Conservation (phyloP, 2,329 filamentous ascomycete species). For the Aspergillus candidus region DNA sequence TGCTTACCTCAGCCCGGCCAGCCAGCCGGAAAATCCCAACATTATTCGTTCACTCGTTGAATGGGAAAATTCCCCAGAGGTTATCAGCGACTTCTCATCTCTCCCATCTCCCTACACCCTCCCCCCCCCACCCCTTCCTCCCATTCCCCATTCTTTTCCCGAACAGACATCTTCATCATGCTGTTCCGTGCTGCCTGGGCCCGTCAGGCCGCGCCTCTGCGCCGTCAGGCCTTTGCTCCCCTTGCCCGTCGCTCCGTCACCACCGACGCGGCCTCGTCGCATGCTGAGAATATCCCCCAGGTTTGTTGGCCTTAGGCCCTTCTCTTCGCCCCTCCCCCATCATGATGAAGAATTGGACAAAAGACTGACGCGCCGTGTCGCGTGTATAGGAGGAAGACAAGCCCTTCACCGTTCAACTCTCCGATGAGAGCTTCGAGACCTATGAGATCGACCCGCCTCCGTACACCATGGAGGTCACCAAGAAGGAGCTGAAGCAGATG, state of each 20-base stretch:
- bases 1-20: constrained; percentile 19
- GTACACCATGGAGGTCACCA: constrained; percentile 88
- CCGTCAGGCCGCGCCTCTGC: constrained; percentile 55
- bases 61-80: constrained; percentile 15
- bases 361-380: constrained; percentile 16
- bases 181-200: constrained; percentile 65
- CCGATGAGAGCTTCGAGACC: constrained; percentile 98
- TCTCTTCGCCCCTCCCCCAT: too few relatives aligned
- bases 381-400: constrained; percentile 75
- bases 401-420: constrained; percentile 84
- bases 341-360: too few relatives aligned
- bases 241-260: constrained; percentile 70
- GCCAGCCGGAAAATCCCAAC: constrained; percentile 30
- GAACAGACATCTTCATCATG: constrained; percentile 45
- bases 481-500: constrained; percentile 98
- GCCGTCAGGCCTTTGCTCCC: constrained; percentile 41
- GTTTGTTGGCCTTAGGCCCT: constrained; percentile 40
- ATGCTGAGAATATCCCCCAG: constrained; percentile 72
- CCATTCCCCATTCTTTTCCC: constrained; percentile 19
- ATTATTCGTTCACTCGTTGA: constrained; percentile 22
- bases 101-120: constrained; percentile 15
- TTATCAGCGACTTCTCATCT: constrained; percentile 8
- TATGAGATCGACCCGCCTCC: constrained; percentile 96
- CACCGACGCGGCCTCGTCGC: constrained; percentile 87
- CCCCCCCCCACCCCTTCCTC: constrained; percentile 13